Conservation (phyloP, 2,329 filamentous ascomycete species). For the Trichoderma polysporum region DNA sequence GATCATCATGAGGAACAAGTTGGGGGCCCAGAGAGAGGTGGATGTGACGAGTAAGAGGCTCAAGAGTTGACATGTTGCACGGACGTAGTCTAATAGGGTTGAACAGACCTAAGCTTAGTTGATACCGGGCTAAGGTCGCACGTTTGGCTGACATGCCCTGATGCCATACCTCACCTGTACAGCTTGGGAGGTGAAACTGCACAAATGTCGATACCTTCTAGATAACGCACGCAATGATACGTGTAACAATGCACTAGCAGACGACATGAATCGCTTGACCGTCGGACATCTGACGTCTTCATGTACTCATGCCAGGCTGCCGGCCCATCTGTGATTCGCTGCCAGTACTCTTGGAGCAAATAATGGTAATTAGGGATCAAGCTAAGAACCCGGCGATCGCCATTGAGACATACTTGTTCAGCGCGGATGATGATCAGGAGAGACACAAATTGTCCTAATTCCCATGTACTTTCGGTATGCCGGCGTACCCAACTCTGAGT, state of each 20-base stretch:
- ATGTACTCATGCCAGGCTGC: not conserved
- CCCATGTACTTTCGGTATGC: not conserved
- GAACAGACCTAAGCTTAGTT: not conserved
- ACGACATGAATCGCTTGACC: constrained; percentile 6
- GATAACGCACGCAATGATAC: constrained; percentile 3
- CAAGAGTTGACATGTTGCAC: constrained; percentile 15
- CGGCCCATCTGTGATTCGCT: constrained; percentile 3
- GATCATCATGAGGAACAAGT: constrained; percentile 13
- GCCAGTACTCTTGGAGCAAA: not conserved
- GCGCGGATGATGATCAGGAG: constrained; percentile 10
- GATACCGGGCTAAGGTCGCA: too few species aligned
- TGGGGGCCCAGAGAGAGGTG: not conserved
- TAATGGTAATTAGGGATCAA: not conserved
- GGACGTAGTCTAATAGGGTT: constrained; percentile 4
- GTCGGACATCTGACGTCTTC: constrained; percentile 5
- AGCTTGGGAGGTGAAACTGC: not conserved
- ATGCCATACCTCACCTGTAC: not conserved
- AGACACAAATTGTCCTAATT: not conserved
- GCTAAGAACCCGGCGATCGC: not conserved
- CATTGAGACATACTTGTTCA: not conserved
- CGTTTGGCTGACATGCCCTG: not conserved
- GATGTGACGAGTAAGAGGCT: constrained; percentile 18
- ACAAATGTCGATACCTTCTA: not conserved
- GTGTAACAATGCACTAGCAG: constrained; percentile 11
- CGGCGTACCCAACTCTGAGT: not conserved